phyloP scores from a whole-genome alignment of 1,139 yeast species.

The Debaryomyces coudertii region DNA sequence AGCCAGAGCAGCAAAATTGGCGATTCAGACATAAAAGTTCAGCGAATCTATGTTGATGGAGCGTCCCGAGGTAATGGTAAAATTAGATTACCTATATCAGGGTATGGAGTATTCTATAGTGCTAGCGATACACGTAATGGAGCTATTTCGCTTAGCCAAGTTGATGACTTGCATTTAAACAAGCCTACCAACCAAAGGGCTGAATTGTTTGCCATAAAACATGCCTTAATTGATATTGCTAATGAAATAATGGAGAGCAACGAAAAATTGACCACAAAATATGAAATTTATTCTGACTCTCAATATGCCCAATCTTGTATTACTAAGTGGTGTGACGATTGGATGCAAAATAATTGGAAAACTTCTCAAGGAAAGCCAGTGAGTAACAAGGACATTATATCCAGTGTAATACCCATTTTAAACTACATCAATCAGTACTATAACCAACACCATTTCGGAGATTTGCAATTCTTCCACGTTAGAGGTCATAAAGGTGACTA shows the following conservation, averaged over 20 bases:
- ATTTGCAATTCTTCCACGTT: constrained; percentile 57
- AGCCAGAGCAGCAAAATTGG: not conserved
- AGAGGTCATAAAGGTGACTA: constrained; percentile 67
- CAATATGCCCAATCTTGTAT: constrained; percentile 53
- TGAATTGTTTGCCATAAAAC: constrained; percentile 67
- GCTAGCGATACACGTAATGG: constrained; percentile 54
- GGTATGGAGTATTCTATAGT: constrained; percentile 78
- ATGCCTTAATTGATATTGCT: constrained; percentile 52
- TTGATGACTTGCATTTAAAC: constrained; percentile 14
- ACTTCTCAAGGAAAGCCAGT: constrained; percentile 48
- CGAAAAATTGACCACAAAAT: constrained; percentile 18
- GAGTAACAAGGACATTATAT: constrained; percentile 54
- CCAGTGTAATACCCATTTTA: constrained; percentile 26
- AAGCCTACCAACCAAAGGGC: constrained; percentile 80
- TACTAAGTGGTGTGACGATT: constrained; percentile 52
- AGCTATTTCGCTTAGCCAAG: constrained; percentile 49
- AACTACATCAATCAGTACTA: constrained; percentile 33
- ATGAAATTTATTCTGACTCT: constrained; percentile 58
- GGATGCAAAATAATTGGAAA: constrained; percentile 60
- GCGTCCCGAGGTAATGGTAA: constrained; percentile 62
- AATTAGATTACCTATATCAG: constrained; percentile 49
- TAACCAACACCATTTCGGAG: constrained; percentile 30
- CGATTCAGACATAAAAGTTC: not conserved
- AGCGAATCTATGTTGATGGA: constrained; percentile 68
- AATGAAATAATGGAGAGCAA: constrained; percentile 18